Base-by-base conservation (phyloP, 2,329 filamentous ascomycete species). In the Cordyceps sp. region DNA sequence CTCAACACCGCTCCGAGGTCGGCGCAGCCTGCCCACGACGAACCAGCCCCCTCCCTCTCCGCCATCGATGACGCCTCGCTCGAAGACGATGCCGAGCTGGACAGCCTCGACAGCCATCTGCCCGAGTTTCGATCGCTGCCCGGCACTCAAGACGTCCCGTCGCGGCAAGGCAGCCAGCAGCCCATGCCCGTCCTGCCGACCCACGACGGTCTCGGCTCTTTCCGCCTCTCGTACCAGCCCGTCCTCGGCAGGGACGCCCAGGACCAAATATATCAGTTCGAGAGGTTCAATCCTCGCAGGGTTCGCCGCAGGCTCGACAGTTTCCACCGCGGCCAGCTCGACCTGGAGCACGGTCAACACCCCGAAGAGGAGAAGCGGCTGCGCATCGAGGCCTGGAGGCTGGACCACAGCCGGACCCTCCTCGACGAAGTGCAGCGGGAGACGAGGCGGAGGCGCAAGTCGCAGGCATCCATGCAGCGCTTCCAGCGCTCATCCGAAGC, bases 131-230 rank as follows among this genome's bases (percentile, higher is more conserved):
- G 84, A 32, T 74, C 83, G 28, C 62, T 61, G 6, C 61, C 66
- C 4, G 50, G 40, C 6, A 36, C 44, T 17, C 40, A 44, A 22
- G 38, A 44, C 23, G 37, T 38, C 3, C 36, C 41, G 15, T 42
- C 44, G 7, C 43, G 45, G 14, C 36, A 40, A 7, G 45, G 40
- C 4, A 41, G 39, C 10, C 46, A 49, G 14, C 73, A 70, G 40
- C 61, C 71, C 15, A 62, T 66, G 14, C 74, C 81, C 0, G 72
- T 93, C 3, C 66, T 98, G n/a, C 90, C 90, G 0, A 73, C 76
- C 1, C 90, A 98, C 48, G 86, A 98, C 60, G 90, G 90, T 2
- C 57, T 96, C 29, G 90, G 90, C 5, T 82, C 78, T 6, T 98
- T 98, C 52, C 71, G 63, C 53, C 37, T 82, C 47, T 26, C 30